phyloP scores from a whole-genome alignment of 2,329 filamentous ascomycete genomes.

The Epichloe elymi region DNA sequence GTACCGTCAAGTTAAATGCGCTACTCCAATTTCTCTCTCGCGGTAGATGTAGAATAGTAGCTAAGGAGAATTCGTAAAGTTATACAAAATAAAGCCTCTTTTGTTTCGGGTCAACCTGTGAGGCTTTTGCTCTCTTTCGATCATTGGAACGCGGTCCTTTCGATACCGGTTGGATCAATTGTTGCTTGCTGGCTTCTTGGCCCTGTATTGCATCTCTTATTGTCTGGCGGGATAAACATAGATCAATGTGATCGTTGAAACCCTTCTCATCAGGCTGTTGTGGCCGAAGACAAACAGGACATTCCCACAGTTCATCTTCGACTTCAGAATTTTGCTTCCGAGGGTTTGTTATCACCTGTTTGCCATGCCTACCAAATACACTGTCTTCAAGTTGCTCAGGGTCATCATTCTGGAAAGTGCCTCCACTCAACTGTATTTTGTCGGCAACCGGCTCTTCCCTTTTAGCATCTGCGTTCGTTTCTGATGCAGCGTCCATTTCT shows the following conservation, averaged over 20 bases:
- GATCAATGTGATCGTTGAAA: conserved; percentile 89
- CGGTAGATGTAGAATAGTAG: not conserved
- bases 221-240: conserved; percentile 72
- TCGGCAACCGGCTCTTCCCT: conserved; percentile 61
- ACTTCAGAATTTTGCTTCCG: conserved; percentile 16
- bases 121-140: conserved; percentile 26
- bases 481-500: conserved; percentile 21
- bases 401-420: not conserved
- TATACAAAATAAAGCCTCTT: conserved; percentile 41
- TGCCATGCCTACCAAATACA: conserved; percentile 26
- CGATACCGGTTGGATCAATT: conserved; percentile 21
- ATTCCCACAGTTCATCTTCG: conserved; percentile 57
- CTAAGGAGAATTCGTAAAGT: not conserved
- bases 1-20: not conserved
- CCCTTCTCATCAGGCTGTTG: conserved; percentile 60
- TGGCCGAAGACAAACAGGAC: conserved; percentile 72
- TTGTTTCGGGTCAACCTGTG: conserved; percentile 30
- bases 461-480: conserved; percentile 24
- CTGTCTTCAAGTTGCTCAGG: not conserved
- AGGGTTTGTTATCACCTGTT: conserved; percentile 37
- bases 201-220: conserved; percentile 72
- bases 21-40: not conserved
- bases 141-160: conserved; percentile 23
- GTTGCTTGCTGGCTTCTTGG: conserved; percentile 16
- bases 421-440: conserved; percentile 10